Conservation (phyloP, 805 yeast species). For the Starmerella floris region DNA sequence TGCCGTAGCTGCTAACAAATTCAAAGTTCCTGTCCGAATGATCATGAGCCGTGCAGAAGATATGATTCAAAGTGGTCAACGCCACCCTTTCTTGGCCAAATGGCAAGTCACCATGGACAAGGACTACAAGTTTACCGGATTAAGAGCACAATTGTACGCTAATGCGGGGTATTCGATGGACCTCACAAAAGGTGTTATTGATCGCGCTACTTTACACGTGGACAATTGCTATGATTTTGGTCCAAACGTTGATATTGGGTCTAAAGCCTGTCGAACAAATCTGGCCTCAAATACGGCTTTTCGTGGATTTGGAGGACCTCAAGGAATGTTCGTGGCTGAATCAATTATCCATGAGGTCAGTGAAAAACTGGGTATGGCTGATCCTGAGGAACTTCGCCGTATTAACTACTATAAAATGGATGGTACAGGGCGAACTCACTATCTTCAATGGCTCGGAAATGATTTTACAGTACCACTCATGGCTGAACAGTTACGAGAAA, state of each 20-base stretch:
- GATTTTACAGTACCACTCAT: slow-evolving; percentile 32
- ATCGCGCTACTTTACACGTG: slow-evolving; percentile 35
- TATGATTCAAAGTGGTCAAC: slow-evolving; percentile 35
- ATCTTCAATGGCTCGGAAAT: slow-evolving; percentile 32
- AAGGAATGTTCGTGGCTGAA: slow-evolving; percentile 37
- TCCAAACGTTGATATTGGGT: slow-evolving; percentile 28
- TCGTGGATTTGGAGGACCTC: slow-evolving; percentile 40
- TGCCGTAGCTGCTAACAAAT: slow-evolving; percentile 34
- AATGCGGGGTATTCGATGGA: slow-evolving; percentile 41
- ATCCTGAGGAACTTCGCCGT: slow-evolving; percentile 31
- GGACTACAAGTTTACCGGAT: slow-evolving; percentile 32
- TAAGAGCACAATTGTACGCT: slow-evolving; percentile 32
- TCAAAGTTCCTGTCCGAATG: slow-evolving; percentile 33
- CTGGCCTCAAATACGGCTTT: slow-evolving; percentile 38
- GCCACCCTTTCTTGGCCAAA: slow-evolving; percentile 36
- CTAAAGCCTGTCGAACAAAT: slow-evolving; percentile 34
- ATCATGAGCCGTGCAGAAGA: slow-evolving; percentile 33
- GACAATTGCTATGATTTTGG: slow-evolving; percentile 36
- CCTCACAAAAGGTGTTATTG: slow-evolving; percentile 37
- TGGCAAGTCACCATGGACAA: slow-evolving; percentile 35
- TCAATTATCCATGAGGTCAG: slow-evolving; percentile 31
- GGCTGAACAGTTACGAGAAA: slow-evolving; percentile 29
- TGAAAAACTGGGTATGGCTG: slow-evolving; percentile 29
- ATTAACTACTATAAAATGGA: slow-evolving; percentile 28
- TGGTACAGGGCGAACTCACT: slow-evolving; percentile 28